phyloP scores from a whole-genome alignment of 495 filamentous ascomycete genomes.

The Apodospora peruviana region DNA sequence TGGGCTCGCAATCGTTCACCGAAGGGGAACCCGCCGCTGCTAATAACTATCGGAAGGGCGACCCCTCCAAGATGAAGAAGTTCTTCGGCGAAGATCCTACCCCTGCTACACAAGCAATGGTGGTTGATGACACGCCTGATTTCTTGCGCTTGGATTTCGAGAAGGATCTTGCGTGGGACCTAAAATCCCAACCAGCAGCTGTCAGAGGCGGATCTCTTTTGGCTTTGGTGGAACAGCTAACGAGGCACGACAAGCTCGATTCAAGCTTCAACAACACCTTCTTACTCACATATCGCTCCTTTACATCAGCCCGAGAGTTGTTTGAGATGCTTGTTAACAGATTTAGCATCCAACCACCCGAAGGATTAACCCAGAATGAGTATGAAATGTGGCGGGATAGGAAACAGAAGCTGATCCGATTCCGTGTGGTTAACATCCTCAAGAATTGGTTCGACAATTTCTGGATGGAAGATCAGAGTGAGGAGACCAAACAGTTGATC shows the following conservation, averaged over 20 bases:
- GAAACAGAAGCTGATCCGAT: conserved; percentile 92
- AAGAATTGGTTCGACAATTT: conserved; percentile 98
- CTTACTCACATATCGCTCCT: conserved; percentile 92
- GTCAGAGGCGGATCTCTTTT: conserved; percentile 85
- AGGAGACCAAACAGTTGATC: conserved; percentile 76
- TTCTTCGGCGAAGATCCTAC: conserved; percentile 79
- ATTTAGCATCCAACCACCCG: conserved; percentile 90
- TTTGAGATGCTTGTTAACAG: conserved; percentile 89
- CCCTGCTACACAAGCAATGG: conserved; percentile 41
- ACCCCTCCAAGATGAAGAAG: conserved; percentile 76
- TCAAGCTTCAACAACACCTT: conserved; percentile 97
- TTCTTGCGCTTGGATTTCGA: conserved; percentile 87
- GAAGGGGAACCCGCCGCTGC: conserved; percentile 54
- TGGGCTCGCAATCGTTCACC: conserved; percentile 60
- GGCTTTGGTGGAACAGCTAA: conserved; percentile 92
- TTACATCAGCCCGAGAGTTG: conserved; percentile 82
- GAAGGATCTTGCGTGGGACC: conserved; percentile 83
- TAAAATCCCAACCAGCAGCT: conserved; percentile 62
- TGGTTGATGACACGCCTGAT: conserved; percentile 71
- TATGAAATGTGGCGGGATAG: conserved; percentile 84
- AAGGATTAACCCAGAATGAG: conserved; percentile 66
- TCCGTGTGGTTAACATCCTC: conserved; percentile 93
- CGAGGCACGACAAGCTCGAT: conserved; percentile 91
- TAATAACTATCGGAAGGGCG: conserved; percentile 56
- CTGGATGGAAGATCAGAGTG: conserved; percentile 93